Base-by-base conservation (phyloP, 2,329 filamentous ascomycete species). In the Sporothrix phasma region DNA sequence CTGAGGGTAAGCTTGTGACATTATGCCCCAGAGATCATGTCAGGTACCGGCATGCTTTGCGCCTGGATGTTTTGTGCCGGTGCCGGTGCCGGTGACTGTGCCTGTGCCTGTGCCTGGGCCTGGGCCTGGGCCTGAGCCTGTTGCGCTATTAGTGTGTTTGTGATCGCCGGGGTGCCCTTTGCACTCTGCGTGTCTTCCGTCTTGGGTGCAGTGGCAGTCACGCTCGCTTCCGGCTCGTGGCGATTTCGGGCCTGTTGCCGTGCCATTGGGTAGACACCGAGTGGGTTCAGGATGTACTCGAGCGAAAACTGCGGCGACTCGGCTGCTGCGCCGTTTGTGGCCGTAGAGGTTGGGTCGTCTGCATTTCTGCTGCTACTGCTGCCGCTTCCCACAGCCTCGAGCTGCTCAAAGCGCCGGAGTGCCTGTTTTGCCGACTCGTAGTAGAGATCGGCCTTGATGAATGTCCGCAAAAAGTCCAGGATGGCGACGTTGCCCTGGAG, bases 201-300 rank as follows among this genome's bases (percentile, higher is more conserved):
- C 15, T 49, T 31, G 13, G 54, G 5, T n/a, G n/a, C 29, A 13
- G 37, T 66, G 6, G 61, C 11, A 5, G 63, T 24, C 13, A 45
- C 39, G 5, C 51, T 66, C 5, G 54, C 22, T 15, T 66, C 61
- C 2, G 62, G 65, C 37, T 65, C 62, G 53, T 66, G 62, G 15
- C 65, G 31, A 31, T 64, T 62, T 45, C 56, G 51, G 2, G 47
- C 61, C 53, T 67, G 64, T 53, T 64, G 46, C n/a, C 66, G 58
- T 3, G 66, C 66, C 61, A 67, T 62, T 2, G 64, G 66, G 19
- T 62, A 67, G 11, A 67, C 64, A 17, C 64, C 66, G 5, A 67
- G 64, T 4, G 66, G 66, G 34, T 67, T 67, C 7, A 67, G 31
- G 19, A 66, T 66, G 53, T 67, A 66, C 62, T 66, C 64, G 17